Evolutionary conservation across 805 yeast genomes (phyloP), one percentile per base, ranked within the genome.

Genomic region (Myxozyma sirexii): DNA sequence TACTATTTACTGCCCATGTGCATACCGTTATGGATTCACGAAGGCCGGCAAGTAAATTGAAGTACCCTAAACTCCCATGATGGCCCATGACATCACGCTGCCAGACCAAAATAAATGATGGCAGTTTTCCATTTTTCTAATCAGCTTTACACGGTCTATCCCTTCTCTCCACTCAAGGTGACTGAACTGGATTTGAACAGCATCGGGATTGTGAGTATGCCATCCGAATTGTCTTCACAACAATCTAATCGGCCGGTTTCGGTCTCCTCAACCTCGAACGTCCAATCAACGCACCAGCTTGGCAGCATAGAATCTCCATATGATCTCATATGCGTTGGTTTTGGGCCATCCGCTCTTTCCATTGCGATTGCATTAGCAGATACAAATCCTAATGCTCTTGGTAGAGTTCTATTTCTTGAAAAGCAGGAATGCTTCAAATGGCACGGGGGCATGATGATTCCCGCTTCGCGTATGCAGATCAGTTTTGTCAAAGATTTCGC

Each of bases 381-480:
- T 10, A 48, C 50, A 1, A 19, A 7, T 21, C 55, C 58, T 29
- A 33, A 49, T 26, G 38, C 26, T 26, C 45, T 31, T 31, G 5
- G 45, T 1, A 27, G 54, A n/a, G 62, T 60, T 6, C 41, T 56
- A 6, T 67, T 66, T 54, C 31, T 68, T 13, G 71, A 68, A 46
- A 57, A 63, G 44, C 63, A 62, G 26, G 31, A 49, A 7, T 12
- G 21, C 37, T 68, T 67, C 39, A 29, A 51, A 12, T 68, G 71
- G 71, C 71, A 68, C 37, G 55, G 60, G 6, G 71, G 71, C 21
- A 68, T 68, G 71, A 59, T 68, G 35, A 54, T 68, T 24, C 70
- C 69, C 4, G 62, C 56, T n/a, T 37, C 70, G 13, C 60, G 62
- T 27, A 68, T 68, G 71, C 71, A 68, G 42, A 65, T 68, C 29